These are phyloP conservation scores for Candida tibetensis DNA, from an alignment of 805 yeast genomes.

Conservation along the genomic window DNA sequence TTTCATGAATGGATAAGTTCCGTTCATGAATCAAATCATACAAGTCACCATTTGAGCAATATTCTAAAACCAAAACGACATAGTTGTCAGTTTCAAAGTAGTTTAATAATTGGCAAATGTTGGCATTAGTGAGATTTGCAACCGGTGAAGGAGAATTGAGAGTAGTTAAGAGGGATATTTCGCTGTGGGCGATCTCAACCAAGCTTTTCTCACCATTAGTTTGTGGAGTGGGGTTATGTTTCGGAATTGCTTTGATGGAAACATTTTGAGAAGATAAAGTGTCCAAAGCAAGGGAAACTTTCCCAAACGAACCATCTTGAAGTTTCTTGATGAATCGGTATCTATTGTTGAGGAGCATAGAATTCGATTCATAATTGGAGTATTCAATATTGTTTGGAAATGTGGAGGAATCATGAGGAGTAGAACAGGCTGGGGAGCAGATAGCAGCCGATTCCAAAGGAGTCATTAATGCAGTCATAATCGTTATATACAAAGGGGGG, in stretches of 20 bases:
- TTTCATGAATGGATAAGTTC: slow-evolving; percentile 10
- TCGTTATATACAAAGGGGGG: slow-evolving; percentile 4
- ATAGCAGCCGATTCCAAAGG: too few relatives aligned
- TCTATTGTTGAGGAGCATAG: slow-evolving; percentile 29
- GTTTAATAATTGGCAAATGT: slow-evolving; percentile 59
- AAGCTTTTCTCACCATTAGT: slow-evolving; percentile 8
- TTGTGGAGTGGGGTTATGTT: slow-evolving; percentile 38
- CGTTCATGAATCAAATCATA: slow-evolving; percentile 50
- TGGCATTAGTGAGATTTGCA: slow-evolving; percentile 19
- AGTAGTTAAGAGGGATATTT: slow-evolving; percentile 40
- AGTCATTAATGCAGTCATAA: neutral
- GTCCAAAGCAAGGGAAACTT: slow-evolving; percentile 54
- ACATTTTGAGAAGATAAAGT: slow-evolving; percentile 29
- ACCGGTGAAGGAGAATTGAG: slow-evolving; percentile 16
- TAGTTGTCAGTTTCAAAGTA: slow-evolving; percentile 52
- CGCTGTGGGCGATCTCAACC: slow-evolving; percentile 49
- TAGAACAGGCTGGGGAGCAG: too few relatives aligned
- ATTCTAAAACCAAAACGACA: slow-evolving; percentile 61
- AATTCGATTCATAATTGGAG: slow-evolving; percentile 38
- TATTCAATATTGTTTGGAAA: slow-evolving; percentile 16
- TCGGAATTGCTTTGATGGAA: slow-evolving; percentile 55
- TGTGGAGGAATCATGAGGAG: too few relatives aligned
- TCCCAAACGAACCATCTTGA: slow-evolving; percentile 62
- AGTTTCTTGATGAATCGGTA: slow-evolving; percentile 45
- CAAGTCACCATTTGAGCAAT: slow-evolving; percentile 63